These are phyloP conservation scores for Tricholomella constricta DNA, from an alignment of 768 basidiomycete genomes.

Conservation along the genomic window DNA sequence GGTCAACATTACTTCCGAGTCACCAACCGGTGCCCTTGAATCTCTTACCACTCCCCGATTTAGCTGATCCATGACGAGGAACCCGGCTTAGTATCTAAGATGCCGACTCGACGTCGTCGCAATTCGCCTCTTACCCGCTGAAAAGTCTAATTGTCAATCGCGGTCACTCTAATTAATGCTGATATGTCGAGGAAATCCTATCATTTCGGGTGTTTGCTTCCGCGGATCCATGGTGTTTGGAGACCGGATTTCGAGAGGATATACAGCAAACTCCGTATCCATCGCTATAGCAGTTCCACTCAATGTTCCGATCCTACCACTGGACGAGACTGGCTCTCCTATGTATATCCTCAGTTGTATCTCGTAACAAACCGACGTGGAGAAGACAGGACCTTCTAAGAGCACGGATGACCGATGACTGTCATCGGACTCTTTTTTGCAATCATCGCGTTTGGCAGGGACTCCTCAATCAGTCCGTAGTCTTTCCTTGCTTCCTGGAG, in stretches of 20 bases:
- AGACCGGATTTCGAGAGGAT: too few species aligned
- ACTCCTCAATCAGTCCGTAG: slow-evolving; percentile 13
- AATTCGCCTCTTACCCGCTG: too few species aligned
- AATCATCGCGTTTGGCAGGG: neutral
- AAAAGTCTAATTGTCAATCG: too few species aligned
- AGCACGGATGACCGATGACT: neutral
- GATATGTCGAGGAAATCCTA: too few species aligned
- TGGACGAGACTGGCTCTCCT: neutral
- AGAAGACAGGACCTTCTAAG: neutral
- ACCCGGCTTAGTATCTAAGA: too few species aligned
- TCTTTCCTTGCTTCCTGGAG: neutral
- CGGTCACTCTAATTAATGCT: too few species aligned
- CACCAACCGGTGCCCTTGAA: too few species aligned
- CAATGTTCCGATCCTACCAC: neutral
- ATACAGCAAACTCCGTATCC: neutral
- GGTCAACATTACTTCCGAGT: too few species aligned
- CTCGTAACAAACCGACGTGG: neutral
- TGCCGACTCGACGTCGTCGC: too few species aligned
- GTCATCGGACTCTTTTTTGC: slow-evolving; percentile 6
- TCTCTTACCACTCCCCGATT: too few species aligned
- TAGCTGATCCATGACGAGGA: too few species aligned
- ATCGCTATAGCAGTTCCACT: neutral
- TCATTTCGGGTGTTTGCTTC: too few species aligned
- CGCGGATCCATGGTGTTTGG: neutral
- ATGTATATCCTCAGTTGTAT: neutral